Evolutionary conservation across 768 basidiomycete genomes (phyloP).

Genomic region (Suillus bovinus): DNA sequence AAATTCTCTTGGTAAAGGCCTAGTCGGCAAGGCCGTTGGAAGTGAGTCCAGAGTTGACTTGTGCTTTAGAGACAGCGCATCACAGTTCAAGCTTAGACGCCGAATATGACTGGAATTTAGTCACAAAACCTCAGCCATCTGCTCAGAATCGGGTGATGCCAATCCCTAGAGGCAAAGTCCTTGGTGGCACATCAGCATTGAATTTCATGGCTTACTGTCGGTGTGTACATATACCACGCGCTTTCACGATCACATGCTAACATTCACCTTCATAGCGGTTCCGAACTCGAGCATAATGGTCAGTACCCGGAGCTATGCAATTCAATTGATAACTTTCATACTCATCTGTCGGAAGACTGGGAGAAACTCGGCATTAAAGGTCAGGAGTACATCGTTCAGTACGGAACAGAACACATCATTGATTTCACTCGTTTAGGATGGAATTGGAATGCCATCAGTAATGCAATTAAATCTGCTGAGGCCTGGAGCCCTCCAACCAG

Average conservation of each 20-base stretch:
- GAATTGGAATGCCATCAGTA: constrained; percentile 16
- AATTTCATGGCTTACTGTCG: constrained; percentile 13
- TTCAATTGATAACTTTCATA: background rate
- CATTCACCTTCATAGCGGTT: constrained; percentile 8
- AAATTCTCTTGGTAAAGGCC: constrained; percentile 2
- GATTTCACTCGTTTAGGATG: constrained; percentile 13
- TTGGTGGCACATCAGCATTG: constrained; percentile 18
- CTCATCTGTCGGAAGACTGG: constrained; percentile 11
- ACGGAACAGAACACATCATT: background rate
- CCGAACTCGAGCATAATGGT: constrained; percentile 20
- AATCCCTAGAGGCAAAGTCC: constrained; percentile 14
- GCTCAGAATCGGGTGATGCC: constrained; percentile 13
- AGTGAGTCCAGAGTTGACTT: constrained; percentile 13
- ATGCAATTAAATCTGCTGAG: constrained; percentile 16
- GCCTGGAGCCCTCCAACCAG: constrained; percentile 18
- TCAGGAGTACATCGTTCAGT: constrained; percentile 6
- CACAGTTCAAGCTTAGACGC: constrained; percentile 13
- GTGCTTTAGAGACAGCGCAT: background rate
- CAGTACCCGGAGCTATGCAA: background rate
- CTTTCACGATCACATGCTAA: background rate
- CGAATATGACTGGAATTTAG: constrained; percentile 19
- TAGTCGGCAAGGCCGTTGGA: constrained; percentile 12
- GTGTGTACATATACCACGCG: background rate
- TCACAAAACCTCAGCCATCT: constrained; percentile 13
- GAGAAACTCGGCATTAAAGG: constrained; percentile 17